A percentile compares a stretch with the other conserved stretches of the same genome.
These are phyloP conservation scores for Ormosia semicastrata DNA, from an alignment of 306 rosid species.

Conservation along the genomic window DNA sequence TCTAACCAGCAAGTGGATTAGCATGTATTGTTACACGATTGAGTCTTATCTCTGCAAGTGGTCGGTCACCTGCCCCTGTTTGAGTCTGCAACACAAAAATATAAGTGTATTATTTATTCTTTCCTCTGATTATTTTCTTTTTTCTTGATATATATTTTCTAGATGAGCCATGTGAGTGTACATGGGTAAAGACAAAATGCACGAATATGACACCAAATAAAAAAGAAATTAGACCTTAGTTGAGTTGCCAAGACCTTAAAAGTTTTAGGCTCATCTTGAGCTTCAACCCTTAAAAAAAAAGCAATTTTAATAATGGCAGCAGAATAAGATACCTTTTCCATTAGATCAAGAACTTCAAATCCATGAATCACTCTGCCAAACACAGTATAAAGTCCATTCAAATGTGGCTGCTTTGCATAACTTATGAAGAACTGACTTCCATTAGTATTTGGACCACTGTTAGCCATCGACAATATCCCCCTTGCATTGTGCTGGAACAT, in stretches of 20 bases:
- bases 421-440: constrained; percentile 86
- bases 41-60: constrained; percentile 93
- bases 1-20: constrained; percentile 81
- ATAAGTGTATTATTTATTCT: not conserved
- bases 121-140: not conserved
- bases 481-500: constrained; percentile 86
- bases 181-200: not conserved
- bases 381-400: constrained; percentile 79
- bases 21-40: constrained; percentile 87
- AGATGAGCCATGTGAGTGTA: not conserved
- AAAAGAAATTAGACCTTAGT: not conserved
- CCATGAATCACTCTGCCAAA: constrained; percentile 96
- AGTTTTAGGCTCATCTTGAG: not conserved
- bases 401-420: constrained; percentile 91
- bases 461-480: constrained; percentile 89
- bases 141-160: not conserved
- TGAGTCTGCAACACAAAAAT: constrained; percentile 68
- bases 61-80: constrained; percentile 87
- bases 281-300: not conserved
- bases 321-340: constrained; percentile 78
- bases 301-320: not conserved
- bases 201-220: not conserved
- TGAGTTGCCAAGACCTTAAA: not conserved
- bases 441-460: constrained; percentile 95
- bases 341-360: constrained; percentile 93